Percentiles rank a stretch among this genome's conserved stretches.
phyloP scores from a whole-genome alignment of 768 basidiomycete genomes.

The Boletus speciosus region DNA sequence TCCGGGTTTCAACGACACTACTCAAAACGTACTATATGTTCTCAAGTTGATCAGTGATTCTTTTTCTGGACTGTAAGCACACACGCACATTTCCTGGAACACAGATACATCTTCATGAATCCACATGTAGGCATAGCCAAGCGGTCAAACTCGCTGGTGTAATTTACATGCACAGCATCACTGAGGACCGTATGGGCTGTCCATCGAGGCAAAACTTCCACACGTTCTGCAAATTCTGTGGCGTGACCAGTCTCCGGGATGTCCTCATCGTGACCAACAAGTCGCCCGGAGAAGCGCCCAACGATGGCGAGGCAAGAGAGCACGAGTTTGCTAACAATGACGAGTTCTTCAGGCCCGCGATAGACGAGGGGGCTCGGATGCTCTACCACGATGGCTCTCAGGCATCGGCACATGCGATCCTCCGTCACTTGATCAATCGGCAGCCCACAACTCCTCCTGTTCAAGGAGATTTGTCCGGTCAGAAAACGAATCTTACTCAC shows the following conservation, averaged over 20 bases:
- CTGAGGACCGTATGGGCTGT: slow-evolving; percentile 42
- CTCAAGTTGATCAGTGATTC: slow-evolving; percentile 42
- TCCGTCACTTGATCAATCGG: slow-evolving; percentile 40
- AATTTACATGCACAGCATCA: slow-evolving; percentile 48
- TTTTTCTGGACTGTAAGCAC: slow-evolving; percentile 20
- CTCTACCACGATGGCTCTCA: slow-evolving; percentile 39
- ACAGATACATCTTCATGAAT: not conserved
- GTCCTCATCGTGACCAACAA: slow-evolving; percentile 49
- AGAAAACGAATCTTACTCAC: slow-evolving; percentile 38
- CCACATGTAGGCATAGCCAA: slow-evolving; percentile 16
- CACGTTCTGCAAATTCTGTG: slow-evolving; percentile 49
- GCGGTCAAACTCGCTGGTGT: slow-evolving; percentile 41
- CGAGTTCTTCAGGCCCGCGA: slow-evolving; percentile 44
- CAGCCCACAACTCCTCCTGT: slow-evolving; percentile 38
- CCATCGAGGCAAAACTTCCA: slow-evolving; percentile 43
- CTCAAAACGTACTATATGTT: slow-evolving; percentile 42
- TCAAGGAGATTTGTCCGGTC: slow-evolving; percentile 43
- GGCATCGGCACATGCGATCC: slow-evolving; percentile 43
- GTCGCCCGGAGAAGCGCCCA: slow-evolving; percentile 36
- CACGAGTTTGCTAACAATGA: slow-evolving; percentile 32
- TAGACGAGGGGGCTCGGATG: slow-evolving; percentile 44
- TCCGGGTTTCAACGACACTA: slow-evolving; percentile 54
- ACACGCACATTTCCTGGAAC: not conserved
- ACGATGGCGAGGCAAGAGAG: slow-evolving; percentile 36
- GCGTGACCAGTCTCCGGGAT: slow-evolving; percentile 41